phyloP scores from a whole-genome alignment of 2,329 filamentous ascomycete genomes.

The Hymenoscyphus salicellus region DNA sequence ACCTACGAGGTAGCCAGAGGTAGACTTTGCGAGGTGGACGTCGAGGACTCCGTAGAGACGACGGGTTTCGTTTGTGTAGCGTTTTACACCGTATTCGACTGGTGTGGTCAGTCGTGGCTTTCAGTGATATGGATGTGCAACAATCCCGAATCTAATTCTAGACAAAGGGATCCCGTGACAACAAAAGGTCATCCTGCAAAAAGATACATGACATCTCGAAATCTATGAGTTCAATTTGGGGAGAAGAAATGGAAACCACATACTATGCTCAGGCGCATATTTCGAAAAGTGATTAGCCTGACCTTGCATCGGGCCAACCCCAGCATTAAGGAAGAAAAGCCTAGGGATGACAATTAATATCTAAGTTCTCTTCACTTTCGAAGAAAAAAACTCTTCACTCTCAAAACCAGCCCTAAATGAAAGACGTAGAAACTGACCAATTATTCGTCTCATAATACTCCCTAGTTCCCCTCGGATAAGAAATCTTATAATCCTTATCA shows the following conservation, averaged over 20 bases:
- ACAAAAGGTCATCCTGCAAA: no score
- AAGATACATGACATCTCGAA: not conserved
- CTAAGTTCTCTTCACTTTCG: not conserved
- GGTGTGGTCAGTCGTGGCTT: no score
- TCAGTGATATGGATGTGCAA: no score
- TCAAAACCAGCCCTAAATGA: no score
- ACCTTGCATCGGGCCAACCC: conserved; percentile 78
- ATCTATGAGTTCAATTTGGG: not conserved
- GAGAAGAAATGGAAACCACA: not conserved
- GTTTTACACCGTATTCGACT: conserved; percentile 73
- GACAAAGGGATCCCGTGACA: not conserved
- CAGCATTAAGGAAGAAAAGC: conserved; percentile 73
- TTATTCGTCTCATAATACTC: conserved; percentile 78
- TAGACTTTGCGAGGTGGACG: conserved; percentile 59
- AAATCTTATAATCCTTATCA: conserved; percentile 78
- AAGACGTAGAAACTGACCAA: conserved; percentile 55
- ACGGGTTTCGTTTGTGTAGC: conserved; percentile 81
- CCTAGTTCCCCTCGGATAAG: conserved; percentile 67
- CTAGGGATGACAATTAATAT: conserved; percentile 13
- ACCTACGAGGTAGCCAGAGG: conserved; percentile 60
- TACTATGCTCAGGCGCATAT: conserved; percentile 73
- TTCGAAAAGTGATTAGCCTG: conserved; percentile 81
- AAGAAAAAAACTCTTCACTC: no score
- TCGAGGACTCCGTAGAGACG: conserved; percentile 78
- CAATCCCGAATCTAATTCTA: not conserved